Conservation (phyloP, 2,329 filamentous ascomycete species). For the Cladosporium cucumerinum region DNA sequence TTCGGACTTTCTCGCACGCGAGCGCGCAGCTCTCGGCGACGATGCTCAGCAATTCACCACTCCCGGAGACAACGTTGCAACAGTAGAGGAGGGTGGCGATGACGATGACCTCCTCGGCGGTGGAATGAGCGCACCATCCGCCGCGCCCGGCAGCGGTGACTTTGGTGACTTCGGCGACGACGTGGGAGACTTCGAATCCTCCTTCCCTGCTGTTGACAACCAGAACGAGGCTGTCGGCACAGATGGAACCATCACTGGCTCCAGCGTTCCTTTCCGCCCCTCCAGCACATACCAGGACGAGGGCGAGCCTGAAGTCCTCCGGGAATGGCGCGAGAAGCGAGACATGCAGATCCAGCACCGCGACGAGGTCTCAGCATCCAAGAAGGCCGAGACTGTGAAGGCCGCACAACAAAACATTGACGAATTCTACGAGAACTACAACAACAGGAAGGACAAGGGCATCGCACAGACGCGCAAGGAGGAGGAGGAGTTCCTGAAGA, state of each 20-base stretch:
- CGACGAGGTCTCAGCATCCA: constrained; percentile 74
- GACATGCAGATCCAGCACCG: constrained; percentile 80
- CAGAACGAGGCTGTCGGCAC: constrained; percentile 71
- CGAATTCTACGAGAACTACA: constrained; percentile 99
- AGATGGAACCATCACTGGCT: constrained; percentile 76
- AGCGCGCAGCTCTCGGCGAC: constrained; percentile 85
- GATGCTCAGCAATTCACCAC: constrained; percentile 89
- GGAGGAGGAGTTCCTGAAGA: constrained; percentile 86
- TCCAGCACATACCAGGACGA: constrained; percentile 61
- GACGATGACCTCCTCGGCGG: constrained; percentile 63
- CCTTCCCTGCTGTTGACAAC: constrained; percentile 80
- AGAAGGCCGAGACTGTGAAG: constrained; percentile 80
- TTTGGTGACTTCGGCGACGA: constrained; percentile 23
- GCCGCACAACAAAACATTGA: constrained; percentile 93
- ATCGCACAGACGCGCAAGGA: constrained; percentile 85
- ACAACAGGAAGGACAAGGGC: constrained; percentile 93
- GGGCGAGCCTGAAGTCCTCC: constrained; percentile 82
- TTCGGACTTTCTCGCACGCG: constrained; percentile 86
- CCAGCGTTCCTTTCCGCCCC: constrained; percentile 55
- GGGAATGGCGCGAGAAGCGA: constrained; percentile 86
- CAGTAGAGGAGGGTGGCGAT: constrained; percentile 47
- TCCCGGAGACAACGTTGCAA: constrained; percentile 64
- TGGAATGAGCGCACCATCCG: constrained; percentile 33
- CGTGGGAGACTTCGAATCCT: constrained; percentile 72
- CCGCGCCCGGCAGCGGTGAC: constrained; percentile 27